phyloP scores from a whole-genome alignment of 2,329 filamentous ascomycete species.

The Alternaria sp. region DNA sequence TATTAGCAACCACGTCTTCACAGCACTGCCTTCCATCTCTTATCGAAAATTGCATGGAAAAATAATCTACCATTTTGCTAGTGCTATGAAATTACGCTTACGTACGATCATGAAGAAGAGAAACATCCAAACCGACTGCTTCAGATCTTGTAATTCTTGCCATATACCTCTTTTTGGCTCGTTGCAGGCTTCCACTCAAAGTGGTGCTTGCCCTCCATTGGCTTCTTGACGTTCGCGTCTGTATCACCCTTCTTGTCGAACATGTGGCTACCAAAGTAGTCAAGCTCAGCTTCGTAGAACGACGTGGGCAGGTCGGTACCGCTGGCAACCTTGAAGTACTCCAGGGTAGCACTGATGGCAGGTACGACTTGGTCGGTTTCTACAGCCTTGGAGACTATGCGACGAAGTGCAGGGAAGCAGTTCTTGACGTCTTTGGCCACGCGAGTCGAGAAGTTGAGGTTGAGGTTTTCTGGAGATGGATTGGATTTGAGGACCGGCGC shows the following conservation, averaged over 20 bases:
- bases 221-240: conserved; percentile 53
- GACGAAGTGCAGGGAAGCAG: conserved; percentile 60
- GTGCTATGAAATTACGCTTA: background rate
- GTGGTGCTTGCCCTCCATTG: conserved; percentile 65
- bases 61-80: background rate
- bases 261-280: conserved; percentile 73
- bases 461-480: conserved; percentile 52
- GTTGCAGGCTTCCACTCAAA: conserved; percentile 65
- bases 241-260: conserved; percentile 65
- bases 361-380: conserved; percentile 67
- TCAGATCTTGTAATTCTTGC: conserved; percentile 19
- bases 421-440: conserved; percentile 62
- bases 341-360: conserved; percentile 65
- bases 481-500: conserved; percentile 51
- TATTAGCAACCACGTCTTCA: background rate
- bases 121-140: background rate
- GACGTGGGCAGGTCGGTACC: conserved; percentile 67
- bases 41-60: background rate
- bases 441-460: conserved; percentile 49
- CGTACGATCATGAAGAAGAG: background rate
- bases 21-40: background rate
- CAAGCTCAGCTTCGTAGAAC: conserved; percentile 74
- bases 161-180: conserved; percentile 29
- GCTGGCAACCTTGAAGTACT: conserved; percentile 70
- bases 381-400: conserved; percentile 61